Conservation (phyloP, 1,284 basidiomycete genomes). For the Ustilago shanxiensis region DNA sequence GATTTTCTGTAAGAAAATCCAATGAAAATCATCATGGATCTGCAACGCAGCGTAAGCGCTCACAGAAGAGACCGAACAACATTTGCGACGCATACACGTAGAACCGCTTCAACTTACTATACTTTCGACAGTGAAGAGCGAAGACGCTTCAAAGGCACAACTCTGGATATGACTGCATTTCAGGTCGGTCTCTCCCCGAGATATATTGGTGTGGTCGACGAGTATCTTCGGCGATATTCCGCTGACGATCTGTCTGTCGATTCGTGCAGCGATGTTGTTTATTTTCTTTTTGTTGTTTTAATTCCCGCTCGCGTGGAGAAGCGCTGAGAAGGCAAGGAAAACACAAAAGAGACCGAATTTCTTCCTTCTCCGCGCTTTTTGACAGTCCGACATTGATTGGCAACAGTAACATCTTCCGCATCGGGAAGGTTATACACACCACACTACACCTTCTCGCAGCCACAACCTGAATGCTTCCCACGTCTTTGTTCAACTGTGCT, state of each 20-base stretch:
- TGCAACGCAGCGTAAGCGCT: constrained; percentile 1
- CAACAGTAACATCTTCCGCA: constrained; percentile 42
- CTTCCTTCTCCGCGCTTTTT: constrained; percentile 24
- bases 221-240: neutral
- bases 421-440: constrained; percentile 22
- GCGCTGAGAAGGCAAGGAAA: too few species aligned
- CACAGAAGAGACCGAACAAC: neutral
- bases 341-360: neutral
- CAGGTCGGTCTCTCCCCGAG: too few species aligned
- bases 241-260: neutral
- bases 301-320: constrained; percentile 16
- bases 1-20: neutral
- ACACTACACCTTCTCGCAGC: neutral
- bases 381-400: constrained; percentile 36
- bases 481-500: neutral
- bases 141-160: too few species aligned
- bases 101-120: too few species aligned
- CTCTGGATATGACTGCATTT: too few species aligned
- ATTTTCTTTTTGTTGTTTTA: neutral
- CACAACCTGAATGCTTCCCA: constrained; percentile 1
- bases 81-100: neutral
- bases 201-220: too few species aligned
- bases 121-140: too few species aligned
- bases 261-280: neutral
- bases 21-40: constrained; percentile 2